Evolutionary conservation across 140 eudicot genomes (phyloP), one percentile per base, ranked within the genome.

Genomic region (Cichorium intybus): DNA sequence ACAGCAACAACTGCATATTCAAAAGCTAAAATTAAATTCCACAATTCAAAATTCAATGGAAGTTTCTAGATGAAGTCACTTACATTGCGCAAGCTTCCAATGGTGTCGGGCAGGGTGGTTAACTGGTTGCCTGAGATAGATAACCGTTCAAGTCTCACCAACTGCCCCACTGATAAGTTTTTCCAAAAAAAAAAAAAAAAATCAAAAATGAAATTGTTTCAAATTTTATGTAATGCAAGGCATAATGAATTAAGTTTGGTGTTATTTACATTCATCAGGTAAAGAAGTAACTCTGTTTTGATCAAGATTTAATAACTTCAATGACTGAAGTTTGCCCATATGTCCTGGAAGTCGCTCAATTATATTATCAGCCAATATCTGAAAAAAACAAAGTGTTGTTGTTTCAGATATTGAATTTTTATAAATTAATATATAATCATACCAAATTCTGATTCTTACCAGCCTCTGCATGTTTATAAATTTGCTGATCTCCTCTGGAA

Each of bases 221-320:
- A 63, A 15, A 20, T 74, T 73, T 47, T 56, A 74, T 47, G 59
- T 41, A 20, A 47, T 47, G 73, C 62, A 27, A 45, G 18, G 31
- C 6, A 65, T 56, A 46, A 31, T 39, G 37, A 26, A 55, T 15
- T 43, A 58, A 1, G 26, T 50, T 48, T 58, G 57, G 41, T 49
- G 11, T 74, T 37, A 68, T 92, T 92, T 83, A 92, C 98, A 47
- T 88, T 92, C 98, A 85, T 88, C 98, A 26, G 98, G 98, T 79
- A 92, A 73, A 35, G 77, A 62, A 53, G 86, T 74, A 69, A 92
- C 70, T 75, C 78, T 81, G 61, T 92, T 92, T 54, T 80, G 84
- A 73, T 92, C 98, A 26, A 92, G 85, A 64, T 84, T 81, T 78
- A 85, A 64, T 35, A 80, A 77, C 88, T 92, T 92, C 54, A 92